Evolutionary conservation across 257 asterid species (phyloP).

Genomic region (Solanum arcanum): DNA sequence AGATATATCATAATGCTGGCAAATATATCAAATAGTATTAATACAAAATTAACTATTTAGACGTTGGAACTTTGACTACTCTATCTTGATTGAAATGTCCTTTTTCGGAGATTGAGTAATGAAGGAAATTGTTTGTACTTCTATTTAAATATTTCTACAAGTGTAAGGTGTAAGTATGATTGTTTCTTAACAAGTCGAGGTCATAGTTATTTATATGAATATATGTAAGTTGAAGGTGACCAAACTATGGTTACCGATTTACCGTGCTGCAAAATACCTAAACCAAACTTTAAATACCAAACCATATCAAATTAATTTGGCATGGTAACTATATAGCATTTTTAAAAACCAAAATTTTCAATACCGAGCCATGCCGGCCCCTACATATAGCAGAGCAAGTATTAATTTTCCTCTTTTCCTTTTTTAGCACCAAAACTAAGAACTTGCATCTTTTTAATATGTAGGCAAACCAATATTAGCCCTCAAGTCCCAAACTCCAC

Average conservation of each 20-base stretch:
- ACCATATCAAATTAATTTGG: not conserved
- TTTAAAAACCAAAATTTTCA: not conserved
- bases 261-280: not conserved
- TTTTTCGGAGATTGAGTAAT: not conserved
- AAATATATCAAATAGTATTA: too few relatives aligned
- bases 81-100: not conserved
- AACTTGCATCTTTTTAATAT: not conserved
- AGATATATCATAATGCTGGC: not conserved
- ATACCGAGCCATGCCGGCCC: not conserved
- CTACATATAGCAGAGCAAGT: not conserved
- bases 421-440: not conserved
- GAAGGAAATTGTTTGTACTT: not conserved
- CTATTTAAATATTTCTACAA: not conserved
- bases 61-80: not conserved
- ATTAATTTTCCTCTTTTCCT: not conserved
- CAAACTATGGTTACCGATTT: too few relatives aligned
- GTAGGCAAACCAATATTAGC: not conserved
- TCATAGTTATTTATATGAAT: too few relatives aligned
- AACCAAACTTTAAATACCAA: not conserved
- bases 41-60: not conserved
- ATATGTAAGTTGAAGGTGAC: too few relatives aligned
- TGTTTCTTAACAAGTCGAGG: too few relatives aligned
- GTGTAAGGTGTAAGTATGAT: not conserved
- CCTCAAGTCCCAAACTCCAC: not conserved
- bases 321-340: not conserved